Percentiles rank a stretch among this genome's conserved stretches.
Evolutionary conservation across 768 basidiomycete genomes (phyloP).

Genomic region (Termitomyces sp.): DNA sequence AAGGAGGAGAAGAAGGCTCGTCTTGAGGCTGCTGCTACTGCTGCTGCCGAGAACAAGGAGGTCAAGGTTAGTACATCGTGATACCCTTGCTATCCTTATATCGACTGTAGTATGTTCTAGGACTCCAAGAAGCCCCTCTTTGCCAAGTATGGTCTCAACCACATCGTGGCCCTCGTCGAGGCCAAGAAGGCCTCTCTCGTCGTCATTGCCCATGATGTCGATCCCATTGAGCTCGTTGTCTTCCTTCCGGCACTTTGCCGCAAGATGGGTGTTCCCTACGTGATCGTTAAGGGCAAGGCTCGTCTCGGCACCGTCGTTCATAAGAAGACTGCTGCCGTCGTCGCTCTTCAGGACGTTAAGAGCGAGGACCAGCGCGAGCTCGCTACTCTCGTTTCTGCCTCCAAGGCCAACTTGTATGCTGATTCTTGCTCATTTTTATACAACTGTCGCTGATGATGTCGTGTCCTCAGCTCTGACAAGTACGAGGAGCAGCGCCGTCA

Average conservation of each 20-base stretch:
- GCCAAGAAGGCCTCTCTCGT: slow-evolving; percentile 97
- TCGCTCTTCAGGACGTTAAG: slow-evolving; percentile 90
- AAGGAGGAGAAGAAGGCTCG: slow-evolving; percentile 98
- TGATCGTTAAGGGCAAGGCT: slow-evolving; percentile 97
- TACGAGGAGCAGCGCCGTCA: slow-evolving; percentile 86
- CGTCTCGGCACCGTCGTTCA: slow-evolving; percentile 97
- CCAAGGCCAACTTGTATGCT: slow-evolving; percentile 94
- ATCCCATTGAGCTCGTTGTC: slow-evolving; percentile 98
- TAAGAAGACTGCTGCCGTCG: slow-evolving; percentile 95
- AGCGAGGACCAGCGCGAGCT: slow-evolving; percentile 93
- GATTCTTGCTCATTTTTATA: slow-evolving; percentile 10
- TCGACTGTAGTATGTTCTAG: slow-evolving; percentile 21
- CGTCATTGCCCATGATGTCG: slow-evolving; percentile 95
- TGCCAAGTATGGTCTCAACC: slow-evolving; percentile 97
- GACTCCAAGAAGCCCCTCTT: slow-evolving; percentile 93
- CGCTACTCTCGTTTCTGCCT: slow-evolving; percentile 85
- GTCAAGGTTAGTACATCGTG: slow-evolving; percentile 30
- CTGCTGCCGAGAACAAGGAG: slow-evolving; percentile 67
- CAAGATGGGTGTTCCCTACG: slow-evolving; percentile 99
- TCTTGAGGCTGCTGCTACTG: slow-evolving; percentile 71
- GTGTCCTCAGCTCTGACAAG: slow-evolving; percentile 66
- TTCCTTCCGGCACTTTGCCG: slow-evolving; percentile 97
- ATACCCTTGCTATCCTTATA: background rate
- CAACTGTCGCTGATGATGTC: too few relatives aligned
- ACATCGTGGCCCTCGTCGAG: slow-evolving; percentile 91